phyloP scores from a whole-genome alignment of 495 filamentous ascomycete genomes.

The Ramalina intermedia region DNA sequence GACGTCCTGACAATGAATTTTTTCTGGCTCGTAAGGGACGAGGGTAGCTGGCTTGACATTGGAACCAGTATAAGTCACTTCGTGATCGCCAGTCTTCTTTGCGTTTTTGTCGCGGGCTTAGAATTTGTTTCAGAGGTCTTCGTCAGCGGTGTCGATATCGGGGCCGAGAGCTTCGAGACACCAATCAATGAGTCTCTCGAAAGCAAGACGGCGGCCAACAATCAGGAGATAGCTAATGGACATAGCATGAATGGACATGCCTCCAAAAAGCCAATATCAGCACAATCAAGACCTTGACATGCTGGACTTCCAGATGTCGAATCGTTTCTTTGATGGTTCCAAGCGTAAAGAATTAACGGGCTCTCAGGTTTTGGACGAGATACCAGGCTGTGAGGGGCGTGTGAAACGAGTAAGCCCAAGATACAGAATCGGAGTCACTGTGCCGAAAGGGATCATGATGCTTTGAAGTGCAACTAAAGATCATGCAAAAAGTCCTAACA shows the following conservation, averaged over 20 bases:
- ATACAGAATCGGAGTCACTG: too few species aligned
- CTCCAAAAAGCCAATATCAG: not conserved
- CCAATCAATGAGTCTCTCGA: not conserved
- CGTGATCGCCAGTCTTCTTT: slow-evolving; percentile 74
- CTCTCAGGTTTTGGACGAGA: too few species aligned
- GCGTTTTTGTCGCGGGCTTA: slow-evolving; percentile 78
- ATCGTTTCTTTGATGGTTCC: too few species aligned
- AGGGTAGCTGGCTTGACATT: slow-evolving; percentile 95
- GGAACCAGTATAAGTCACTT: slow-evolving; percentile 93
- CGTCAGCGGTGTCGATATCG: slow-evolving; percentile 67
- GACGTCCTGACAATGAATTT: slow-evolving; percentile 93
- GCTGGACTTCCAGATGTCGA: too few species aligned
- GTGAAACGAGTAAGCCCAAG: too few species aligned
- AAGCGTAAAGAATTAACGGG: too few species aligned
- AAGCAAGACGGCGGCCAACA: slow-evolving; percentile 2
- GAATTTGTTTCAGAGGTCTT: slow-evolving; percentile 79
- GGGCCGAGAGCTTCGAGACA: slow-evolving; percentile 15
- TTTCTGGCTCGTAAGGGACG: slow-evolving; percentile 93
- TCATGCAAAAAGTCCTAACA: too few species aligned
- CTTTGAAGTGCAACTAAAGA: too few species aligned
- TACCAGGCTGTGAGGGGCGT: too few species aligned
- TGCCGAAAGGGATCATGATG: too few species aligned
- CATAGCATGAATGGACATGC: slow-evolving; percentile 1
- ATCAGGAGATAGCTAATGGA: slow-evolving; percentile 6
- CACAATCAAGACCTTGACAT: too few species aligned